These are phyloP conservation scores for Daedaleopsis sinensis DNA, from an alignment of 768 basidiomycete genomes.

Conservation along the genomic window DNA sequence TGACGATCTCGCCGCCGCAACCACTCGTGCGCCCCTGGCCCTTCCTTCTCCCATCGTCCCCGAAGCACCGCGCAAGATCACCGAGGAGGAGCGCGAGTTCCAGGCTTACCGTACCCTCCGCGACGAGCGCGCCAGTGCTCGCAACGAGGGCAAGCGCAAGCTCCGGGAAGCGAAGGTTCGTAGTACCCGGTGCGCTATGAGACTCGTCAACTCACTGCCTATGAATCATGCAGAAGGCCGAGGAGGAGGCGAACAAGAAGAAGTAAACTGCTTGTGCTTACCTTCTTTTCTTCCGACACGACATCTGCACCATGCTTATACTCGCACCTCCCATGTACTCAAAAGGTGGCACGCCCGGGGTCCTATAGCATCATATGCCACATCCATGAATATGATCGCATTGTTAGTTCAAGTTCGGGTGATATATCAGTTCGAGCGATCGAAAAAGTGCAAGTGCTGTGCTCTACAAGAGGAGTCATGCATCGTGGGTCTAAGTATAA, in stretches of 20 bases:
- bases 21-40: slow-evolving; percentile 66
- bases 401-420: slow-evolving; percentile 1
- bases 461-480: too few relatives aligned
- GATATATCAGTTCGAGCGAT: too few relatives aligned
- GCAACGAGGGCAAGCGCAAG: slow-evolving; percentile 89
- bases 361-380: slow-evolving; percentile 37
- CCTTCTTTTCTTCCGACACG: slow-evolving; percentile 20
- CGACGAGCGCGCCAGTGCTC: slow-evolving; percentile 74
- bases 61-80: slow-evolving; percentile 93
- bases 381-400: slow-evolving; percentile 35
- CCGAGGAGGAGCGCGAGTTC: slow-evolving; percentile 86
- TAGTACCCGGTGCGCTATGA: slow-evolving; percentile 12
- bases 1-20: slow-evolving; percentile 78
- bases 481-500: neutral
- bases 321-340: slow-evolving; percentile 33
- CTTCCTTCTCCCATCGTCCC: slow-evolving; percentile 68
- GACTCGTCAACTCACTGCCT: slow-evolving; percentile 19
- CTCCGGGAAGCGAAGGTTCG: slow-evolving; percentile 82
- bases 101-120: slow-evolving; percentile 90
- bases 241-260: slow-evolving; percentile 92
- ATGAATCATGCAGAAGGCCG: slow-evolving; percentile 64
- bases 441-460: too few relatives aligned
- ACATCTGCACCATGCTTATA: slow-evolving; percentile 27
- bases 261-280: slow-evolving; percentile 54
- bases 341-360: slow-evolving; percentile 40